These are phyloP conservation scores for Pachysandra terminalis DNA, from an alignment of 164 flowering plant species.

Conservation along the genomic window DNA sequence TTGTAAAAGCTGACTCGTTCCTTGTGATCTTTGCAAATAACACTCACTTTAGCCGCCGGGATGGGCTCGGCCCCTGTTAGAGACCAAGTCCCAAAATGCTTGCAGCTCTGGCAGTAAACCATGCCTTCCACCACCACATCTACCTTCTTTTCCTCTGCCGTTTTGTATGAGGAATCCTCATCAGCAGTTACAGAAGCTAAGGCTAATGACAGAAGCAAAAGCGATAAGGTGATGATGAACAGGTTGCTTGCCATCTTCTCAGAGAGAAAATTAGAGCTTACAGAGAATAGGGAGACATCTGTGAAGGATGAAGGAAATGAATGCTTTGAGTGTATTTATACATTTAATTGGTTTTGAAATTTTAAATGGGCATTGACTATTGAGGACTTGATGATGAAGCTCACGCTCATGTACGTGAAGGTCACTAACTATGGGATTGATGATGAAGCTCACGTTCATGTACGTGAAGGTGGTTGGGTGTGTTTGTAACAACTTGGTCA, in stretches of 20 bases:
- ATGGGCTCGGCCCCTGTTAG: slow-evolving; percentile 55
- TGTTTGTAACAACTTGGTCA: neutral
- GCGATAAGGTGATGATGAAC: slow-evolving; percentile 20
- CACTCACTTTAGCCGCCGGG: slow-evolving; percentile 52
- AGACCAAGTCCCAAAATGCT: slow-evolving; percentile 49
- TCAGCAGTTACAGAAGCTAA: slow-evolving; percentile 19
- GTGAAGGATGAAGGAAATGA: slow-evolving; percentile 4
- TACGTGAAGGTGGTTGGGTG: slow-evolving; percentile 24
- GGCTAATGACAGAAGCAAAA: slow-evolving; percentile 37
- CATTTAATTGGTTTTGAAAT: neutral
- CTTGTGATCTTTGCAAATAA: slow-evolving; percentile 65
- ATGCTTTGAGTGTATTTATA: slow-evolving; percentile 6
- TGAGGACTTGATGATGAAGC: neutral
- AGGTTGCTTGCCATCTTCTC: slow-evolving; percentile 38
- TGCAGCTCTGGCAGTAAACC: slow-evolving; percentile 85
- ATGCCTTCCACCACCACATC: slow-evolving; percentile 75
- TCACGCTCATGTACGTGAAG: slow-evolving; percentile 27
- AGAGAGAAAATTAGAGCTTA: neutral
- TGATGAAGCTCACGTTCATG: neutral
- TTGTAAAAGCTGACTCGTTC: slow-evolving; percentile 56
- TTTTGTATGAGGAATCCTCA: slow-evolving; percentile 19
- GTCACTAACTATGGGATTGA: slow-evolving; percentile 17
- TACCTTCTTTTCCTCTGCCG: too few species aligned
- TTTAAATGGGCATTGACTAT: neutral
- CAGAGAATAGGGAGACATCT: neutral